Conservation (phyloP, 192 early-diverging fungal species). For the Phlyctochytrium arcticum region DNA sequence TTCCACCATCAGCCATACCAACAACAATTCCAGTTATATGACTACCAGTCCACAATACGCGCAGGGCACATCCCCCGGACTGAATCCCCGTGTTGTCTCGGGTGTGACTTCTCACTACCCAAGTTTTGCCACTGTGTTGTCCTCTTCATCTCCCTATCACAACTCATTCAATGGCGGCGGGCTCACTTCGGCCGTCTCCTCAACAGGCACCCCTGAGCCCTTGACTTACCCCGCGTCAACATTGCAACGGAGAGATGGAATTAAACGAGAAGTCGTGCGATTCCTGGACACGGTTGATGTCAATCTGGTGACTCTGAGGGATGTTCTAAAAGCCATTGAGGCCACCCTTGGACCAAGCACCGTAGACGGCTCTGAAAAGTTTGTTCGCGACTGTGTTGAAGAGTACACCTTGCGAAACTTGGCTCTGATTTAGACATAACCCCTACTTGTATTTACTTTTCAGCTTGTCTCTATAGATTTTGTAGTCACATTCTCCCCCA, state of each 20-base stretch:
- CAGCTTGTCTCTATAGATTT: too few relatives aligned
- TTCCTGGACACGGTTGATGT: background rate
- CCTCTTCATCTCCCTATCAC: too few relatives aligned
- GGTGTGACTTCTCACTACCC: background rate
- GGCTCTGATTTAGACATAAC: background rate
- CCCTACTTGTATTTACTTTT: background rate
- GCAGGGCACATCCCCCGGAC: too few relatives aligned
- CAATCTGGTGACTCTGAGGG: background rate
- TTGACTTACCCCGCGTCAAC: background rate
- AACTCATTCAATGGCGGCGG: too few relatives aligned
- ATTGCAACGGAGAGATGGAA: background rate
- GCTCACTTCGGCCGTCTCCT: background rate
- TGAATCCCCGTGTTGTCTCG: constrained; percentile 2
- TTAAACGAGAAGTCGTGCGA: background rate
- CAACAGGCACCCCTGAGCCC: background rate
- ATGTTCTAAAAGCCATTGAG: background rate
- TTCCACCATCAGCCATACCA: too few relatives aligned
- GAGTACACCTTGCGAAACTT: background rate
- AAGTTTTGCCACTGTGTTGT: background rate
- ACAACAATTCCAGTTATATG: too few relatives aligned
- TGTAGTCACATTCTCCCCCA: too few relatives aligned
- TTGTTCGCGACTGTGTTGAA: background rate
- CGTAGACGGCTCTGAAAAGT: background rate
- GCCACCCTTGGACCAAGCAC: background rate
- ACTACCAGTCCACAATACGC: too few relatives aligned